Evolutionary conservation across 352 stramenopile genomes (phyloP).

Genomic region (Plasmopara muralis): DNA sequence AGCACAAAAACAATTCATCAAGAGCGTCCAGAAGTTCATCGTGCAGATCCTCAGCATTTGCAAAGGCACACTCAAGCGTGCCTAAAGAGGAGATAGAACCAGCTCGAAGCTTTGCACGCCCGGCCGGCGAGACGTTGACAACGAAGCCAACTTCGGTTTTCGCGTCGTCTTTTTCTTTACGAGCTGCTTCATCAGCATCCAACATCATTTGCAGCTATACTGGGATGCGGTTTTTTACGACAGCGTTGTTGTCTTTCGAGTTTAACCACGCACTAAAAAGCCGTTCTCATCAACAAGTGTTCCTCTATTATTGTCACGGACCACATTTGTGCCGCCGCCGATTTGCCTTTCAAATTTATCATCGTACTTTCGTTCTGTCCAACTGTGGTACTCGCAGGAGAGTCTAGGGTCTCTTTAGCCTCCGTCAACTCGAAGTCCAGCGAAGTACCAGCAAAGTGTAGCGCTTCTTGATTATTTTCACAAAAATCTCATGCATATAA

Average conservation of each 20-base stretch:
- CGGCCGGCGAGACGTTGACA: conserved; percentile 55
- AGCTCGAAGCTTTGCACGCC: conserved; percentile 83
- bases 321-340: conserved; percentile 5
- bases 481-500: conserved; percentile 52
- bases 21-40: conserved; percentile 87
- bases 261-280: conserved; percentile 70
- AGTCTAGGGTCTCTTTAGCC: conserved; percentile 45
- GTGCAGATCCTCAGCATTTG: conserved; percentile 80
- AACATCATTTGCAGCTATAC: conserved; percentile 85
- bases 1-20: conserved; percentile 93
- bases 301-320: conserved; percentile 9
- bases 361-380: conserved; percentile 30
- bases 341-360: conserved; percentile 6
- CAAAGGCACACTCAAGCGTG: conserved; percentile 85
- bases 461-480: conserved; percentile 85
- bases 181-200: conserved; percentile 54
- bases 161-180: conserved; percentile 38
- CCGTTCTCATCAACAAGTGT: conserved; percentile 43
- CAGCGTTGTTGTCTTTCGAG: conserved; percentile 32
- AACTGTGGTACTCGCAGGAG: conserved; percentile 49
- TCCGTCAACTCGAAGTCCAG: conserved; percentile 69
- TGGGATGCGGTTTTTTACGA: conserved; percentile 42
- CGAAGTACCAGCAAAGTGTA: conserved; percentile 78
- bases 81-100: conserved; percentile 93
- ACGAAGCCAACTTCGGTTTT: conserved; percentile 32